These are phyloP conservation scores for Balansia obtecta DNA, from an alignment of 2,329 filamentous ascomycete genomes.

Conservation along the genomic window DNA sequence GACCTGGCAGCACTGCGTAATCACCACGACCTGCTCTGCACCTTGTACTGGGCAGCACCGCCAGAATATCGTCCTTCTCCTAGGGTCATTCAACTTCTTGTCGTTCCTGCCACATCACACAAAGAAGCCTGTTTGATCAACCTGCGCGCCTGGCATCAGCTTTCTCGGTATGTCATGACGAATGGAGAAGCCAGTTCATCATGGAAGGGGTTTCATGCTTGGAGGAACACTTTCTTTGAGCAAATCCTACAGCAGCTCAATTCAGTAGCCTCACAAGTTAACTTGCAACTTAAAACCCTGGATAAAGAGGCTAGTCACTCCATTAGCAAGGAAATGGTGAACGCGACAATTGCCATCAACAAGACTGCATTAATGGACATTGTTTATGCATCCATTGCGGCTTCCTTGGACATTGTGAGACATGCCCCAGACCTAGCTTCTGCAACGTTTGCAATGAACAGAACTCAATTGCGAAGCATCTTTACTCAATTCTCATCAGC, in stretches of 20 bases:
- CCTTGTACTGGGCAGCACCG: constrained; percentile 53
- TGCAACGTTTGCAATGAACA: constrained; percentile 37
- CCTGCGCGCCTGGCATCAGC: constrained; percentile 48
- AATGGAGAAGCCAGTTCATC: constrained; percentile 31
- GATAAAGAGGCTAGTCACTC: constrained; percentile 30
- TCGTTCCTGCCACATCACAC: constrained; percentile 47
- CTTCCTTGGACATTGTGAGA: constrained; percentile 39
- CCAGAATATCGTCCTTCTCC: constrained; percentile 38
- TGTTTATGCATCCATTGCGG: constrained; percentile 32
- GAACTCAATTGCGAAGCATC: constrained; percentile 36
- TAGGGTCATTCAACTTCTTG: constrained; percentile 45
- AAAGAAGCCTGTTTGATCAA: constrained; percentile 55
- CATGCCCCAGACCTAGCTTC: constrained; percentile 32
- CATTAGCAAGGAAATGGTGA: constrained; percentile 32
- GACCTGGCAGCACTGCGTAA: constrained; percentile 54
- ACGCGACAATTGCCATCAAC: constrained; percentile 38
- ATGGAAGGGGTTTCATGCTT: constrained; percentile 31
- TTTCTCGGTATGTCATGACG: constrained; percentile 45
- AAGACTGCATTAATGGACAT: constrained; percentile 41
- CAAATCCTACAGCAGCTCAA: constrained; percentile 46
- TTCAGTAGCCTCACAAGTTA: constrained; percentile 41
- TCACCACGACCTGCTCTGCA: constrained; percentile 56
- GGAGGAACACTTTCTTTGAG: constrained; percentile 46
- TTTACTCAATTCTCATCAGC: constrained; percentile 34
- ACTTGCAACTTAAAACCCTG: constrained; percentile 40